A percentile compares a stretch with the other conserved stretches of the same genome.
Evolutionary conservation across 306 rosid genomes (phyloP).

Genomic region (Mimosa pudica): DNA sequence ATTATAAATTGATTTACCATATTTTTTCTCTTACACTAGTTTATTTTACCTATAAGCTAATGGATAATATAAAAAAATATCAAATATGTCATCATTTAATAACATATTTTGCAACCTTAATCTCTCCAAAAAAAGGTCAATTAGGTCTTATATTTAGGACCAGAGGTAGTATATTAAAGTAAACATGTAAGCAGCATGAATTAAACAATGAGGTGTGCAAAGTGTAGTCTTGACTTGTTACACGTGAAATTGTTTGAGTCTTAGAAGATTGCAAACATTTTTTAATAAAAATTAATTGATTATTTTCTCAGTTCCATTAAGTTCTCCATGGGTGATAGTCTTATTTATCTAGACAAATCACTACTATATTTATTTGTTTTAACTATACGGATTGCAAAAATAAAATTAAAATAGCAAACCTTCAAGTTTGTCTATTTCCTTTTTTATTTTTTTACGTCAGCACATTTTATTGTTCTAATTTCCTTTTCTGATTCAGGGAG

Average conservation of each 20-base stretch:
- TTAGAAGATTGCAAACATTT: background rate
- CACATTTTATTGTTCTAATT: background rate
- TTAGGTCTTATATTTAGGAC: too few relatives aligned
- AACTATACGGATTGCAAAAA: background rate
- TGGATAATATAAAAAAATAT: too few relatives aligned
- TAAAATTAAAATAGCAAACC: background rate
- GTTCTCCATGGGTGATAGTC: too few relatives aligned
- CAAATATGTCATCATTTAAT: too few relatives aligned
- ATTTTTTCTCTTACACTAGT: too few relatives aligned
- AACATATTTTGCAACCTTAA: too few relatives aligned
- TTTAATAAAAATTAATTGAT: too few relatives aligned
- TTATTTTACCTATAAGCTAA: too few relatives aligned
- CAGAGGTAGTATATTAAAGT: too few relatives aligned
- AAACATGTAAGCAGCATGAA: background rate
- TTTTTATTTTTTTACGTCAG: background rate
- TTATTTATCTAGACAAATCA: background rate
- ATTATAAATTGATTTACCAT: too few relatives aligned
- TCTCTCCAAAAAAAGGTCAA: too few relatives aligned
- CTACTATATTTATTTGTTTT: background rate
- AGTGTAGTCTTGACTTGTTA: background rate
- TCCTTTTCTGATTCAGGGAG: conserved; percentile 32
- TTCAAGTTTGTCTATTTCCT: background rate
- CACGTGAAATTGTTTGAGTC: background rate
- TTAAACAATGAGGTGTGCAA: background rate
- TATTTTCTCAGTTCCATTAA: too few relatives aligned